Conservation (phyloP, 148 eudicot species). For the Rhododendron simsii region DNA sequence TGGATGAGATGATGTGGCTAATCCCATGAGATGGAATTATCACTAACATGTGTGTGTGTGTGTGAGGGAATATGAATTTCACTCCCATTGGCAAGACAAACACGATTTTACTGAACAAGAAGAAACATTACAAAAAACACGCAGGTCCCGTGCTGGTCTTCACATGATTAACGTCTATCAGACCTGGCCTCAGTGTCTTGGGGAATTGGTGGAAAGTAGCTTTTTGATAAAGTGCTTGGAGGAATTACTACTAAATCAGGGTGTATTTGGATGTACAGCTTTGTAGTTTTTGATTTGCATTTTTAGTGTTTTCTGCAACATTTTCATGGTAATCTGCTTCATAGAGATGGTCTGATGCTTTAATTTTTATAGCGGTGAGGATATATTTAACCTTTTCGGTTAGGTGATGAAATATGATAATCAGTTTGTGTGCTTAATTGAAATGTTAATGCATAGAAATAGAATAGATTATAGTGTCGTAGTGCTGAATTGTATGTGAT, state of each 20-base stretch:
- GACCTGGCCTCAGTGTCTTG: neutral
- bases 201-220: neutral
- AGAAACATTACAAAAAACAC: neutral
- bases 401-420: neutral
- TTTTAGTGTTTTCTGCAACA: neutral
- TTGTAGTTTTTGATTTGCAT: neutral
- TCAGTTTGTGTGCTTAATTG: neutral
- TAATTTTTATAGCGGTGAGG: neutral
- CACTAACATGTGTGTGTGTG: neutral
- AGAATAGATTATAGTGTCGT: neutral
- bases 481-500: neutral
- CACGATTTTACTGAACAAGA: neutral
- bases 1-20: neutral
- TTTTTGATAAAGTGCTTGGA: neutral
- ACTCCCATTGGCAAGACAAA: neutral
- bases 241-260: neutral
- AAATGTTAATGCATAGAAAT: neutral
- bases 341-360: neutral
- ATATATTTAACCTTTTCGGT: neutral
- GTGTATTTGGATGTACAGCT: neutral
- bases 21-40: neutral
- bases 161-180: neutral
- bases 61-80: neutral
- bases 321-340: neutral
- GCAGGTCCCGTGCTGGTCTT: neutral